Percentiles rank a stretch among this genome's conserved stretches.
Evolutionary conservation across 139 green algal genomes (phyloP).

Genomic region (Chlamydomonas applanata): DNA sequence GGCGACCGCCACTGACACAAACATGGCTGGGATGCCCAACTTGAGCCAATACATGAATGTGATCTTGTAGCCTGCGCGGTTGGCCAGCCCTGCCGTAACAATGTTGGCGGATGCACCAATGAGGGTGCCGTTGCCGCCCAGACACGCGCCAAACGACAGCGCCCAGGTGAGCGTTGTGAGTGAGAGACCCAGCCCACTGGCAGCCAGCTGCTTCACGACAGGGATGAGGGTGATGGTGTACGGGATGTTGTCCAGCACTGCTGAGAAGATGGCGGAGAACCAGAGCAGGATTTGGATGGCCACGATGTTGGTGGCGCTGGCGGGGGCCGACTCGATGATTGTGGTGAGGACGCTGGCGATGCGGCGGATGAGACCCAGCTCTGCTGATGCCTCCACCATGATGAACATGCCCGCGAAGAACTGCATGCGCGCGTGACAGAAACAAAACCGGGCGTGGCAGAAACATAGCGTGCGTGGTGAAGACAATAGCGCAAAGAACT

Average conservation of each 20-base stretch:
- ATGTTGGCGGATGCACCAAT: slow-evolving; percentile 40
- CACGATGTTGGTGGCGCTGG: background rate
- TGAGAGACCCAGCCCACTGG: slow-evolving; percentile 30
- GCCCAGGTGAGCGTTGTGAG: slow-evolving; percentile 20
- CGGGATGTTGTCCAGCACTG: slow-evolving; percentile 41
- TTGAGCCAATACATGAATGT: slow-evolving; percentile 28
- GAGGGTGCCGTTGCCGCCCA: slow-evolving; percentile 39
- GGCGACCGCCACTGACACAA: slow-evolving; percentile 16
- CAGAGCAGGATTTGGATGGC: slow-evolving; percentile 16
- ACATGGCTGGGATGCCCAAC: slow-evolving; percentile 16
- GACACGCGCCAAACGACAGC: slow-evolving; percentile 34
- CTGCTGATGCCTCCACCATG: slow-evolving; percentile 15
- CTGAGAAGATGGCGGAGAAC: slow-evolving; percentile 22
- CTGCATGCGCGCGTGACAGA: too few relatives aligned
- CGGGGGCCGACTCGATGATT: background rate
- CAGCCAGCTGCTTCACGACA: slow-evolving; percentile 46
- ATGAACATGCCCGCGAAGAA: slow-evolving; percentile 16
- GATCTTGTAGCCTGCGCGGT: slow-evolving; percentile 12
- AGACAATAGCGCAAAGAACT: too few relatives aligned
- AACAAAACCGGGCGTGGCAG: too few relatives aligned
- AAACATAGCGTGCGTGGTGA: too few relatives aligned
- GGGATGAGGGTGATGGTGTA: slow-evolving; percentile 56
- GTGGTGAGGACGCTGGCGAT: background rate
- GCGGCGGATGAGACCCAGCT: slow-evolving; percentile 17
- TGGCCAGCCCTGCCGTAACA: slow-evolving; percentile 22